A percentile compares a stretch with the other conserved stretches of the same genome.
Conservation (phyloP, 306 rosid genomes). For the Betula pendula region DNA sequence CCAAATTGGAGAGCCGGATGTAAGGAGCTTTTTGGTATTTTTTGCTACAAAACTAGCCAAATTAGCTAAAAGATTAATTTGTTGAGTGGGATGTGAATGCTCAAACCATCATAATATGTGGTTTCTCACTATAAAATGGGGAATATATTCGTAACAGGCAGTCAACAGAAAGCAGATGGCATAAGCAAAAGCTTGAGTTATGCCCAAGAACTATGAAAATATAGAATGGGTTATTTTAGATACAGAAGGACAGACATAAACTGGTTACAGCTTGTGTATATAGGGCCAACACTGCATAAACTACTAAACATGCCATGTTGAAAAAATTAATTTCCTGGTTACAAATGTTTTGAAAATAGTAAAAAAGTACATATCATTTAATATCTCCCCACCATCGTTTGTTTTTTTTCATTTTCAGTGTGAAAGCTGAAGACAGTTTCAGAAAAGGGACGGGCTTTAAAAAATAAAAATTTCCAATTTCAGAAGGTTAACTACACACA, state of each 20-base stretch:
- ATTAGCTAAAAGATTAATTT: too few relatives aligned
- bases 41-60: too few relatives aligned
- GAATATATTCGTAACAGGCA: background rate
- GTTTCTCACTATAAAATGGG: too few relatives aligned
- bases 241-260: background rate
- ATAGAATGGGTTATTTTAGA: background rate
- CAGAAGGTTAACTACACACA: background rate
- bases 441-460: background rate
- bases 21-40: too few relatives aligned
- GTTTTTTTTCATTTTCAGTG: background rate
- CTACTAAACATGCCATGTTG: background rate
- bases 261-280: background rate
- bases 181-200: background rate
- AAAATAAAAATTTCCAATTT: background rate
- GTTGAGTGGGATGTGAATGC: too few relatives aligned
- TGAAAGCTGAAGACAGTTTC: background rate
- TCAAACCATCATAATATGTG: too few relatives aligned
- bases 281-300: background rate
- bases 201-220: slow-evolving; percentile 2
- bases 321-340: background rate
- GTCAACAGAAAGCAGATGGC: background rate
- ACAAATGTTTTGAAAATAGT: background rate
- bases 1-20: too few relatives aligned
- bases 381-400: background rate
- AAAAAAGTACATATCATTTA: background rate